Percentiles rank a stretch among this genome's conserved stretches.
phyloP scores from a whole-genome alignment of 345 rosid species.

The Gossypium sturtianum region DNA sequence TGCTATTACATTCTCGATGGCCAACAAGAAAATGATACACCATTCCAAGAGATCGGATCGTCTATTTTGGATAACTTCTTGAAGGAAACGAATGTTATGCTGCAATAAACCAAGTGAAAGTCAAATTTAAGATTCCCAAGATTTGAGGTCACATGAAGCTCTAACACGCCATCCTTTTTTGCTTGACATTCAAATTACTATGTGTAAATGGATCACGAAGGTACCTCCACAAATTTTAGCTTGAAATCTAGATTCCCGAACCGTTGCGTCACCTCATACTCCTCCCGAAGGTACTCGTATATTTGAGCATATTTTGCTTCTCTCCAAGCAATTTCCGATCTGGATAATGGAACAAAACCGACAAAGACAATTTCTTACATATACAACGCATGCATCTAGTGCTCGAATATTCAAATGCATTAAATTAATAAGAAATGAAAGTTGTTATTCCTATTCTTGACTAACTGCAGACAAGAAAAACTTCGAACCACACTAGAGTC shows the following conservation, averaged over 20 bases:
- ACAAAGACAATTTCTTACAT: not conserved
- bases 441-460: not conserved
- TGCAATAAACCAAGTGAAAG: constrained; percentile 32
- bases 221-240: constrained; percentile 87
- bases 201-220: not conserved
- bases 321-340: constrained; percentile 97
- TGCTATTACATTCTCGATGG: constrained; percentile 62
- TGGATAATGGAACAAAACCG: constrained; percentile 23
- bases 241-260: constrained; percentile 82
- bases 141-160: not conserved
- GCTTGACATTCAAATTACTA: not conserved
- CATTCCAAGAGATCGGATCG: constrained; percentile 73
- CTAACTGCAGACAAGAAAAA: not conserved
- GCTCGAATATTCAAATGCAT: not conserved
- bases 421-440: not conserved
- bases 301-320: constrained; percentile 90
- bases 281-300: constrained; percentile 84
- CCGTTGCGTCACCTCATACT: constrained; percentile 86
- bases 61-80: constrained; percentile 82
- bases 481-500: not conserved
- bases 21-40: constrained; percentile 79
- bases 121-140: not conserved
- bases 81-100: constrained; percentile 93
- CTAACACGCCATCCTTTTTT: not conserved
- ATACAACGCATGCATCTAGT: not conserved